Conservation (phyloP, 2,329 filamentous ascomycete genomes). For the Colletotrichum theobromicola region DNA sequence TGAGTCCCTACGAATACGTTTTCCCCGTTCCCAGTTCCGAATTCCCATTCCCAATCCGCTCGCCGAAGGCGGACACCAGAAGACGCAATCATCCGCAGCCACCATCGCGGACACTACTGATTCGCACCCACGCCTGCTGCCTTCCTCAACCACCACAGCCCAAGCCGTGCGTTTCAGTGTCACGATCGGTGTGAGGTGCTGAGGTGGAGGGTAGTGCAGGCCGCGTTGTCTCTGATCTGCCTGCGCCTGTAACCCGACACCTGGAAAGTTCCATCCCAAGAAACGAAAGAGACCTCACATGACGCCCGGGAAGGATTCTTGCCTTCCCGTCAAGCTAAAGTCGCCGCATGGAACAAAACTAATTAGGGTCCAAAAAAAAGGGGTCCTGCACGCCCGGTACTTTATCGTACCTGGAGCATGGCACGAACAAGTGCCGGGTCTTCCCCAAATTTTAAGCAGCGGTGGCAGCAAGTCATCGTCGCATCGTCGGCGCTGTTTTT, state of each 20-base stretch:
- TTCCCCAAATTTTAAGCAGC: conserved; percentile 14
- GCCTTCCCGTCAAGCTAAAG: neutral
- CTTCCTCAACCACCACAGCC: neutral
- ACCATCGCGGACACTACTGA: neutral
- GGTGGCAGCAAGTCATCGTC: neutral
- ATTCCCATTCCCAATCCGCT: neutral
- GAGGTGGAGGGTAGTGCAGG: neutral
- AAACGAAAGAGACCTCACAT: neutral
- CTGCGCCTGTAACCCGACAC: neutral
- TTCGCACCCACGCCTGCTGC: neutral
- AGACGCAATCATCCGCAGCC: neutral
- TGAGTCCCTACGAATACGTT: neutral
- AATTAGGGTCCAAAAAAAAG: neutral
- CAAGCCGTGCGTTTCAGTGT: neutral
- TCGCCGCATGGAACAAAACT: neutral
- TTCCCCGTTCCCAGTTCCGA: neutral
- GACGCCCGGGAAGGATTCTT: neutral
- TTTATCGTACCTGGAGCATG: neutral
- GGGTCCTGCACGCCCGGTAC: neutral
- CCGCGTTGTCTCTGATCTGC: neutral
- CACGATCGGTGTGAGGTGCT: neutral
- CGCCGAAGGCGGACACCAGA: neutral
- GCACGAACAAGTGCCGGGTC: neutral
- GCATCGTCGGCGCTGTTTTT: neutral
- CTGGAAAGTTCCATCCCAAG: neutral